Base-by-base conservation (phyloP, 768 basidiomycete genomes). In the Pisolithus marmoratus region DNA sequence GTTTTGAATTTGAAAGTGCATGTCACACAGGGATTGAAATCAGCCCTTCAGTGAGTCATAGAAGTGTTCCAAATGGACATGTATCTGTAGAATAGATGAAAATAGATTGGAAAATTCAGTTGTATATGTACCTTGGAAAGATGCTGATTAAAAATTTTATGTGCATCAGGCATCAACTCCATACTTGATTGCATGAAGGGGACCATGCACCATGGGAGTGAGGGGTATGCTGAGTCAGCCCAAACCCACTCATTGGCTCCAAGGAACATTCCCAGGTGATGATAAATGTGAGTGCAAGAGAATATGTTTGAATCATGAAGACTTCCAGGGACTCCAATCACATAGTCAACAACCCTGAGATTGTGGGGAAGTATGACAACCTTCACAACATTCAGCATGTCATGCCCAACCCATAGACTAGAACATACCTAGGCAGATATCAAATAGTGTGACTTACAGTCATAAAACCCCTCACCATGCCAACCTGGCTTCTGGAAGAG, bases 141-240 rank as follows among this genome's bases (percentile, higher is more conserved):
- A 46, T 59, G 27, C n/a, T 53, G 54, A 14, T 67, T 67, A 27
- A 62, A 67, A 1, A 46, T 55, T 19, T 55, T 56, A 12, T 66
- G 59, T 44, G 53, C 42, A 2, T 19, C 23, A 14, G 53, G 52
- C n/a, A 68, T 43, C 8, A 40, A 40, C 7, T 54, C 57, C 2
- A 27, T 40, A 11, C 41, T 34, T 31, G 62, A 58, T 49, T 45
- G 48, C n/a, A 63, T 67, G 48, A 63, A 68, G 11, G 66, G 63
- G 6, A 59, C 45, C 1, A 29, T 7, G 6, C 27, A 29, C 27
- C 27, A 29, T 29, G 27, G 27, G 27, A 29, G 27, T 4, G 27
- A 29, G 6, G 27, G 27, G 9, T 29, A 29, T 7, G 6, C 7
- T 2, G 27, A 29, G 27, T 29, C 7, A 8, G 27, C 27, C 27